Percentiles rank a stretch among this genome's conserved stretches.
phyloP scores from a whole-genome alignment of 2,329 filamentous ascomycete species.

The Colletotrichum acutatum region DNA sequence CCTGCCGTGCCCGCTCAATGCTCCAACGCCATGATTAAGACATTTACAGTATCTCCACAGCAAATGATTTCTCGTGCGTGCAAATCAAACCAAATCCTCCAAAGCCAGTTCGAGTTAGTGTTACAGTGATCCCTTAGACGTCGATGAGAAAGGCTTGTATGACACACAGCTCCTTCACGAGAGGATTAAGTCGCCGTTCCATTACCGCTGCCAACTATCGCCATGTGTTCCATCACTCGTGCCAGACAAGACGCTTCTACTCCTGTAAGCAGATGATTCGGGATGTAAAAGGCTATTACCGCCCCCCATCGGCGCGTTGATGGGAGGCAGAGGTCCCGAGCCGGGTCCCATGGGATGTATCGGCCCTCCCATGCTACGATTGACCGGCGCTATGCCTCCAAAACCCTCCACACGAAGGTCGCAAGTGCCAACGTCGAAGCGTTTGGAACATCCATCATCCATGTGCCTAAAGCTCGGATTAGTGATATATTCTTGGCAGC shows the following conservation, averaged over 20 bases:
- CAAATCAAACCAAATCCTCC: not conserved
- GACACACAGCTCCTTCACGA: not conserved
- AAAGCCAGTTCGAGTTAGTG: not conserved
- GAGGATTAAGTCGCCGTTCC: not conserved
- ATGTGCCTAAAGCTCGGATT: slow-evolving; percentile 69
- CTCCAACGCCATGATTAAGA: slow-evolving; percentile 1
- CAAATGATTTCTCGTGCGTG: not conserved
- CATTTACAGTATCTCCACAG: not conserved
- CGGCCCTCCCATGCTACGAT: slow-evolving; percentile 32
- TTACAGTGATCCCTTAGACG: not conserved
- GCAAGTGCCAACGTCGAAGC: slow-evolving; percentile 68
- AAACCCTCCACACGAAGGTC: slow-evolving; percentile 53
- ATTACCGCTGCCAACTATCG: slow-evolving; percentile 27
- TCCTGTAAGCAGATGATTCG: slow-evolving; percentile 8
- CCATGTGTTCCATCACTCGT: slow-evolving; percentile 15
- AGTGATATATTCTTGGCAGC: not conserved
- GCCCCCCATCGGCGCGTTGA: slow-evolving; percentile 14
- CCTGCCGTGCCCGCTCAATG: not conserved
- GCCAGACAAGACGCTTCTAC: slow-evolving; percentile 6
- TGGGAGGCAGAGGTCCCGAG: slow-evolving; percentile 23
- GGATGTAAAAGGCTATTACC: slow-evolving; percentile 19
- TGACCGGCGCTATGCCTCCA: slow-evolving; percentile 34
- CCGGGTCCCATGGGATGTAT: slow-evolving; percentile 14
- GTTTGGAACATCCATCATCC: slow-evolving; percentile 79
- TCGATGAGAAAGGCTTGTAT: not conserved